Evolutionary conservation across 495 filamentous ascomycete genomes (phyloP).

Genomic region (Letharia lupina): DNA sequence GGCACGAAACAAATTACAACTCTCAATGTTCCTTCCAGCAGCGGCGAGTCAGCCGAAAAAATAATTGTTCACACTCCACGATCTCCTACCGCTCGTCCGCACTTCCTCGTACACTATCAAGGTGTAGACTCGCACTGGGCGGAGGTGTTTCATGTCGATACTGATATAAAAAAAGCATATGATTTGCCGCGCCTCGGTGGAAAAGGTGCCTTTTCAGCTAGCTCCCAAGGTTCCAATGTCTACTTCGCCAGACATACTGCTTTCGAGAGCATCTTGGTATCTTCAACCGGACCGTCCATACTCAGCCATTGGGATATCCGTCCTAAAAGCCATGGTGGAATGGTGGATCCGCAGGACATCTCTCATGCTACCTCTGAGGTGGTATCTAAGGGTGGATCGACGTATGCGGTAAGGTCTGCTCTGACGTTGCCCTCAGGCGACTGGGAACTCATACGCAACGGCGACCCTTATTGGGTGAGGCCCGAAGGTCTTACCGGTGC

Average conservation of each 20-base stretch:
- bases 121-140: constrained; percentile 65
- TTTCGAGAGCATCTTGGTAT: constrained; percentile 61
- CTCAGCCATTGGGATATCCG: constrained; percentile 61
- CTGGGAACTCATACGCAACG: constrained; percentile 77
- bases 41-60: constrained; percentile 51
- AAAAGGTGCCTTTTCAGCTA: constrained; percentile 68
- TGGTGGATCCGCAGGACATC: constrained; percentile 32
- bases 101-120: constrained; percentile 80
- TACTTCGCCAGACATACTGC: constrained; percentile 78
- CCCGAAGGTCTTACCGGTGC: constrained; percentile 70
- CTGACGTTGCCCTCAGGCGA: constrained; percentile 63
- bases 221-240: constrained; percentile 66
- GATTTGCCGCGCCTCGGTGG: constrained; percentile 59
- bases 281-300: constrained; percentile 67
- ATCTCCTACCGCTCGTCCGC: constrained; percentile 56
- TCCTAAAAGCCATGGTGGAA: constrained; percentile 29
- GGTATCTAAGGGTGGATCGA: constrained; percentile 51
- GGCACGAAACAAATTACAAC: constrained; percentile 56
- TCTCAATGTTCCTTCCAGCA: constrained; percentile 42
- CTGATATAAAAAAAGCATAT: constrained; percentile 67
- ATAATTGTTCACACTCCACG: constrained; percentile 68
- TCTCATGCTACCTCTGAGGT: constrained; percentile 77
- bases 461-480: constrained; percentile 69
- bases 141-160: constrained; percentile 75
- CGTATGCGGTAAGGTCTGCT: constrained; percentile 70